These are phyloP conservation scores for Candolleomyces efflorescens DNA, from an alignment of 768 basidiomycete species.

Conservation along the genomic window DNA sequence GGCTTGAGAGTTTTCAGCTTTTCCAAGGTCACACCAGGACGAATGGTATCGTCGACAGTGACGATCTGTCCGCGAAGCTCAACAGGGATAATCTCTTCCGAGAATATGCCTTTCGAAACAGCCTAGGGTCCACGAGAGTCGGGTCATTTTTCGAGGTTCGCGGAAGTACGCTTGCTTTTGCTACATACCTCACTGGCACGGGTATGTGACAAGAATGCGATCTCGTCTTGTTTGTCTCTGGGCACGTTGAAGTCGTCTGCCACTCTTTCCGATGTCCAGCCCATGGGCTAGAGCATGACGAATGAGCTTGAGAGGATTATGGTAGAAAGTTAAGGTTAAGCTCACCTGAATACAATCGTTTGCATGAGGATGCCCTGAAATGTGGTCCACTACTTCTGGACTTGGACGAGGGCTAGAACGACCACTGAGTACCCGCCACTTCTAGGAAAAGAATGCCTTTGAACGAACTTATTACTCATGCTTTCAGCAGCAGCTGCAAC, in stretches of 20 bases:
- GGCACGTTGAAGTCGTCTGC: slow-evolving; percentile 75
- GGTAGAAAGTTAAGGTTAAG: background rate
- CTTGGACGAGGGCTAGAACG: slow-evolving; percentile 63
- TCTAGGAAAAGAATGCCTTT: too few species aligned
- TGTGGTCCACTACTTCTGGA: slow-evolving; percentile 55
- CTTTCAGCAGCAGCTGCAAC: slow-evolving; percentile 82
- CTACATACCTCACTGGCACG: slow-evolving; percentile 60
- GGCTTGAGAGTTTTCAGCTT: slow-evolving; percentile 77
- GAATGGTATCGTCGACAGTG: slow-evolving; percentile 82
- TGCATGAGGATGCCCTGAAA: slow-evolving; percentile 58
- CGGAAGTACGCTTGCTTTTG: background rate
- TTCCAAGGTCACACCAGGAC: slow-evolving; percentile 76
- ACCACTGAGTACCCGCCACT: background rate
- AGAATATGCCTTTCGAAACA: slow-evolving; percentile 65
- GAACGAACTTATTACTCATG: slow-evolving; percentile 66
- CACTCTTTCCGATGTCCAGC: slow-evolving; percentile 93
- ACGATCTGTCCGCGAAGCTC: slow-evolving; percentile 64
- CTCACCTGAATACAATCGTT: slow-evolving; percentile 72
- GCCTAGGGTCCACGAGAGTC: slow-evolving; percentile 39
- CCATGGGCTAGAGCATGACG: slow-evolving; percentile 68
- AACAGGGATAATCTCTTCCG: slow-evolving; percentile 87
- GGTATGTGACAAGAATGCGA: slow-evolving; percentile 83
- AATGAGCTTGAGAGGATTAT: too few species aligned
- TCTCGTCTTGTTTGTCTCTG: slow-evolving; percentile 83
- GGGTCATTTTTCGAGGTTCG: background rate